Evolutionary conservation across 2,329 filamentous ascomycete species (phyloP), one percentile per base, ranked within the genome.

Genomic region (Tricladium varicosporioides): DNA sequence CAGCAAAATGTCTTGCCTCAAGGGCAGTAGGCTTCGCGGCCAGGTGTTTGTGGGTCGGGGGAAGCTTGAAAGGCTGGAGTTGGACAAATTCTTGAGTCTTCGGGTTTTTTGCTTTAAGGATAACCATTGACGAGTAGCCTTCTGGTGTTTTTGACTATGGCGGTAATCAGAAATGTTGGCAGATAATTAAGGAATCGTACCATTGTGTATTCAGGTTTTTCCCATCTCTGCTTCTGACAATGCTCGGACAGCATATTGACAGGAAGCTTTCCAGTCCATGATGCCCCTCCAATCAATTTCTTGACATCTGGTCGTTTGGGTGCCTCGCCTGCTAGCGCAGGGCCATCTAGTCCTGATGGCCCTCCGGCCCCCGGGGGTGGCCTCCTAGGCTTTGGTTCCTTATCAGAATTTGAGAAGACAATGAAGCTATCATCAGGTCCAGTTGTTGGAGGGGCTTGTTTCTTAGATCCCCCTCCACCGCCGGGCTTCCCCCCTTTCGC

Each of bases 201-300:
- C 77, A 91, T 91, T 62, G 88, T 88, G 73, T 96, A 99, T 62
- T 96, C 92, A 1, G 93, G 93, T 71, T 87, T 93, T 63, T 91
- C 89, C 94, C 94, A 99, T 71, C 91, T 91, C 72, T 96, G 90
- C 73, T 93, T 95, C 75, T 96, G 92, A 68, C 92, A 97, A 74
- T 96, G 90, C 78, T 97, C 94, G 36, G 89, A 91, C 62, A 97
- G 83, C 67, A 97, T 81, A 70, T 96, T 97, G 62, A 97, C 89
- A 1, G 94, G 94, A 32, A 99, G 78, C 72, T 99, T 99, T 43
- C 94, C 94, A 0, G 94, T 99, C 94, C 94, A 99, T 65, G 92
- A 97, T 57, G 91, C 85, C 49, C 94, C 94, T 44, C 92, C 94
- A 69, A 99, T 96, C 63, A 99, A 78, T 65, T 95, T 91, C 73